Evolutionary conservation across 164 flowering plant genomes (phyloP), one percentile per base, ranked within the genome.

Genomic region (Litsea cubeba): DNA sequence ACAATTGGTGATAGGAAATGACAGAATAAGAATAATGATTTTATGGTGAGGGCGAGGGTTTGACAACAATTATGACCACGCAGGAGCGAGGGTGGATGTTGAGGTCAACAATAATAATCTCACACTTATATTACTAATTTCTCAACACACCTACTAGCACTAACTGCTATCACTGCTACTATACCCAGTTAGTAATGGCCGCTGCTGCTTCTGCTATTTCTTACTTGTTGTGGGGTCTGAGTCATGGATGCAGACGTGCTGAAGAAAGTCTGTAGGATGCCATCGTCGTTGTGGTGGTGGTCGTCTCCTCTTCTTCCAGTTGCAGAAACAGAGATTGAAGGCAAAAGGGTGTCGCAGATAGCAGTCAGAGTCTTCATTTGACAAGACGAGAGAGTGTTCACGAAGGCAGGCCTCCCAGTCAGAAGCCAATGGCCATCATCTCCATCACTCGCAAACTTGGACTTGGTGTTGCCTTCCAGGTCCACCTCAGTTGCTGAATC

Each of bases 171-270:
- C 1, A 58, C 10, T 12, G 8, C 18, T 7, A 18, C 10, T 5
- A 18, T 17, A 58, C n/a, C 62, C 18, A 18, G 3, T 17, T 10
- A 58, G 18, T 5, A 69, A 10, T 2, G 35, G 3, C 15, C 22
- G 20, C 32, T 40, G 46, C 46, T 40, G 46, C 46, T 30, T 30
- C 35, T 40, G 46, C 46, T 40, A 40, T 6, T 14, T 46, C 88
- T 74, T 84, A 94, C 97, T 35, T 65, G 82, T 12, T 86, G 76
- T 3, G 93, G 94, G 57, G 92, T 88, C 51, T 82, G 84, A 15
- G 81, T 80, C 88, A 83, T 85, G 83, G 97, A 87, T 51, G 97
- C 93, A 0, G 97, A 91, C 32, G 90, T 85, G n/a, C 28, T 73
- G 68, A 67, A 91, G 78, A 84, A 92, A 1, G 54, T 69, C 62